phyloP scores from a whole-genome alignment of 73 alveolate genomes.

The Symbiodinium pilosum region DNA sequence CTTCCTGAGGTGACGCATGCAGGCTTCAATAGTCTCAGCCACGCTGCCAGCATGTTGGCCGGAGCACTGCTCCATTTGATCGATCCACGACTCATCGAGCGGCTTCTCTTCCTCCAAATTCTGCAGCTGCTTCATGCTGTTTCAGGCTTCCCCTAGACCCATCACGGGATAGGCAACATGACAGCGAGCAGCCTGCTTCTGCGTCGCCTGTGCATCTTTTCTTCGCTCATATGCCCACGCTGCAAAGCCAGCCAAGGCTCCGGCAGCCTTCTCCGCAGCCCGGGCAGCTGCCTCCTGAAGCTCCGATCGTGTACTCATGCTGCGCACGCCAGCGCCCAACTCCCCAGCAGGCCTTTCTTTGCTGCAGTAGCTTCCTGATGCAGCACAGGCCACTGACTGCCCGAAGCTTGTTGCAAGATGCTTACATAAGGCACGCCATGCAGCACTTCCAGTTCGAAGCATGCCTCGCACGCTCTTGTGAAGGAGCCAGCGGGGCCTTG shows the following conservation, averaged over 20 bases:
- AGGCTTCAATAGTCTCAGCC: neutral
- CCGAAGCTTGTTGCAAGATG: too few relatives aligned
- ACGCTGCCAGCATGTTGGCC: neutral
- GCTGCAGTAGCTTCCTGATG: constrained; percentile 63
- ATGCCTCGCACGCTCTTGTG: constrained; percentile 75
- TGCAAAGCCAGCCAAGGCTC: too few relatives aligned
- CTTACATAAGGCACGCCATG: too few relatives aligned
- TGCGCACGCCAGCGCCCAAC: neutral
- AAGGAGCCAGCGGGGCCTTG: constrained; percentile 67
- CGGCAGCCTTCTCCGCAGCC: constrained; percentile 79
- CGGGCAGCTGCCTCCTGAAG: constrained; percentile 77
- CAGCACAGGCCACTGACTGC: neutral
- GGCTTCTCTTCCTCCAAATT: constrained; percentile 36
- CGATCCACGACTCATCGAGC: constrained; percentile 84
- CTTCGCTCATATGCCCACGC: neutral
- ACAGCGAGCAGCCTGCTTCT: neutral
- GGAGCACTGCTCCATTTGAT: constrained; percentile 59
- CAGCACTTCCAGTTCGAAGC: neutral
- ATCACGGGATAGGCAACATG: too few relatives aligned
- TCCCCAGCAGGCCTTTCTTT: constrained; percentile 33
- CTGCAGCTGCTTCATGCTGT: neutral
- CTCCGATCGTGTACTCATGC: neutral
- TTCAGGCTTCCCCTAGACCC: too few relatives aligned
- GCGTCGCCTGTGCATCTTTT: neutral
- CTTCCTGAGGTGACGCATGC: constrained; percentile 13